Evolutionary conservation across 371 early-diverging fungal species (phyloP).

Genomic region (Phascolomyces articulosus): DNA sequence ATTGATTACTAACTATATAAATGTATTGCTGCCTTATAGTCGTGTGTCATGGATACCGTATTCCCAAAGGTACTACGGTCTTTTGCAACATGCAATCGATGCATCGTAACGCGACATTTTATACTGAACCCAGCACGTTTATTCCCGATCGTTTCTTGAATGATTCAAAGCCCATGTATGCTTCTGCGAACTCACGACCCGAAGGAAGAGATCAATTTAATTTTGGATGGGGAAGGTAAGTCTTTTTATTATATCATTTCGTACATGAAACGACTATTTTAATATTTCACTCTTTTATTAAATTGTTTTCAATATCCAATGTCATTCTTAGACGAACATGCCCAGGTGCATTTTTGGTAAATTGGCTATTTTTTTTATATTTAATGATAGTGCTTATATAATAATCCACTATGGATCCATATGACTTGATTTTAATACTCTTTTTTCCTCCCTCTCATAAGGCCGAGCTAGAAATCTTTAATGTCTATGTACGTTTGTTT

Average conservation of each 20-base stretch:
- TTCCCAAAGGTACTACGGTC: slow-evolving; percentile 34
- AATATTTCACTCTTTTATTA: too few species aligned
- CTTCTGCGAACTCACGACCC: background rate
- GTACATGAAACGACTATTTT: too few species aligned
- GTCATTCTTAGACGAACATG: background rate
- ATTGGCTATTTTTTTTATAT: too few species aligned
- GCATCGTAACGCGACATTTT: slow-evolving; percentile 13
- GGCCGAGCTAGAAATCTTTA: slow-evolving; percentile 9
- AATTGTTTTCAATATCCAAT: too few species aligned
- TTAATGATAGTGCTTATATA: too few species aligned
- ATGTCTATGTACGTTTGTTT: background rate
- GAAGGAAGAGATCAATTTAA: slow-evolving; percentile 11
- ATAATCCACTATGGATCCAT: too few species aligned
- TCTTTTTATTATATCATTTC: too few species aligned
- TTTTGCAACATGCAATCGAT: slow-evolving; percentile 21
- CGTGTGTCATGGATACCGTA: slow-evolving; percentile 26
- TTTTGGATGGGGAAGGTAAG: slow-evolving; percentile 20
- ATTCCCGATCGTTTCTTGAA: slow-evolving; percentile 21
- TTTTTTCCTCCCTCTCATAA: too few species aligned
- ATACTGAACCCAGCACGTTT: slow-evolving; percentile 18
- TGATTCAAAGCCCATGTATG: slow-evolving; percentile 4
- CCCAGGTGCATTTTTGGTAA: background rate
- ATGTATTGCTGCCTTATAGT: too few species aligned
- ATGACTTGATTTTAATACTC: too few species aligned
- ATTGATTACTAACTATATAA: too few species aligned